Conservation (phyloP, 257 asterid species). For the Solanum bukasovii region DNA sequence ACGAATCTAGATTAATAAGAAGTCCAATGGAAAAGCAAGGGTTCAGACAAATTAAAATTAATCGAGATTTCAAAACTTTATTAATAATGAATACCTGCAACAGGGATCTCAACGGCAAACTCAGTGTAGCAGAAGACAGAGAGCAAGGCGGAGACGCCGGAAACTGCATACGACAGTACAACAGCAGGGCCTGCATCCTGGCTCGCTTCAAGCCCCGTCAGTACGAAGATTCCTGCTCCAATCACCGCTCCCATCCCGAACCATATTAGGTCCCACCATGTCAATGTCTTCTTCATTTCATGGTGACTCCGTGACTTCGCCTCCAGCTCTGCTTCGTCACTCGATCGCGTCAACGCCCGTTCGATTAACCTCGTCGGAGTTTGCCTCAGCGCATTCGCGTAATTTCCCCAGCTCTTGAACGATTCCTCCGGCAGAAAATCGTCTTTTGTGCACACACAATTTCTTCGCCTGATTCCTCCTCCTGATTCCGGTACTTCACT, state of each 20-base stretch:
- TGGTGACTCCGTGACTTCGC: constrained; percentile 40
- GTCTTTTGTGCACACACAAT: constrained; percentile 41
- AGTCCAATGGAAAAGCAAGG: background rate
- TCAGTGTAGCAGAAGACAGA: constrained; percentile 86
- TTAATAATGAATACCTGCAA: constrained; percentile 37
- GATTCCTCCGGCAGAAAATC: constrained; percentile 87
- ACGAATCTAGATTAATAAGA: background rate
- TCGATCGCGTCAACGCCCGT: constrained; percentile 50
- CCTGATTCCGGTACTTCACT: constrained; percentile 4
- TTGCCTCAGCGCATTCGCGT: constrained; percentile 39
- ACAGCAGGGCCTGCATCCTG: constrained; percentile 59
- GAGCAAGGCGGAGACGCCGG: constrained; percentile 77
- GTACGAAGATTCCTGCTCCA: constrained; percentile 82
- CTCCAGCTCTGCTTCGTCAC: constrained; percentile 39
- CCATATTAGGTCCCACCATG: constrained; percentile 91
- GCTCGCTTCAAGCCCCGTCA: constrained; percentile 57
- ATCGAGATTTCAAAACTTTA: background rate
- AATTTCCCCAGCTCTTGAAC: constrained; percentile 51
- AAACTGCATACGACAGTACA: constrained; percentile 54
- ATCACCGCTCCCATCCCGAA: constrained; percentile 90
- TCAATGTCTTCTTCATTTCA: constrained; percentile 61
- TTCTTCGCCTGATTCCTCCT: constrained; percentile 28
- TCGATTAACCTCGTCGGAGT: constrained; percentile 48
- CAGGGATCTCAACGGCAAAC: constrained; percentile 81
- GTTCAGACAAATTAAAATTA: background rate